A percentile compares a stretch with the other conserved stretches of the same genome.
Conservation (phyloP, 176 grass and related monocot species). For the Neostapfia colusana region DNA sequence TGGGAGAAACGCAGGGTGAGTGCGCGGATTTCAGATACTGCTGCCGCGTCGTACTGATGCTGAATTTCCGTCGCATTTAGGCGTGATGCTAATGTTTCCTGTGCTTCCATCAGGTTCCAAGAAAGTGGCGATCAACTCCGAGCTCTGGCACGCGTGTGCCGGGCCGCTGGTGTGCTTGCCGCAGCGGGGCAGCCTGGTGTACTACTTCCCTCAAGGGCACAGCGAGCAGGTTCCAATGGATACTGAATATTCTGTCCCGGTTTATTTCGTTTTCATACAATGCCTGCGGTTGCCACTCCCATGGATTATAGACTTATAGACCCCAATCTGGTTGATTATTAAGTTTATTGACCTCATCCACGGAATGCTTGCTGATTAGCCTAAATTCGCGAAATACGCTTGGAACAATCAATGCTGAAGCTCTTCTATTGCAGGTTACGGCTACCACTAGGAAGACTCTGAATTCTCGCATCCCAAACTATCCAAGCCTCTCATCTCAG, state of each 20-base stretch:
- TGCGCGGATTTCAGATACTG: neutral
- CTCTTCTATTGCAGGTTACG: conserved; percentile 59
- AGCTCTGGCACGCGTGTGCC: conserved; percentile 97
- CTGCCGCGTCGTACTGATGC: neutral
- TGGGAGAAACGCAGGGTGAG: conserved; percentile 72
- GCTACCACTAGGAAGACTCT: conserved; percentile 79
- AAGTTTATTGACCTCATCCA: neutral
- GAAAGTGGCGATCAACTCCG: conserved; percentile 93
- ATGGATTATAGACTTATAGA: too few relatives aligned
- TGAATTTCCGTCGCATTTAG: neutral
- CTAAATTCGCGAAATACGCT: too few relatives aligned
- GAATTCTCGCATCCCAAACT: conserved; percentile 80
- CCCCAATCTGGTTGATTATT: neutral
- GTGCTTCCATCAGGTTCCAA: conserved; percentile 48
- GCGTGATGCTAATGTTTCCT: conserved; percentile 1
- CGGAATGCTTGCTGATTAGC: conserved; percentile 1
- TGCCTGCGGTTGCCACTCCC: neutral
- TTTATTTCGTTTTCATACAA: neutral
- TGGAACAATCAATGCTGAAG: neutral
- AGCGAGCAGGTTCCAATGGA: conserved; percentile 77
- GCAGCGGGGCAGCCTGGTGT: conserved; percentile 79
- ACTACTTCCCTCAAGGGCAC: conserved; percentile 95
- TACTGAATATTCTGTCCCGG: neutral
- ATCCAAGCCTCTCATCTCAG: conserved; percentile 87
- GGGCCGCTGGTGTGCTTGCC: conserved; percentile 86